A percentile compares a stretch with the other conserved stretches of the same genome.
Evolutionary conservation across 169 alveolate genomes (phyloP).

Genomic region (Plasmodium blacklocki): DNA sequence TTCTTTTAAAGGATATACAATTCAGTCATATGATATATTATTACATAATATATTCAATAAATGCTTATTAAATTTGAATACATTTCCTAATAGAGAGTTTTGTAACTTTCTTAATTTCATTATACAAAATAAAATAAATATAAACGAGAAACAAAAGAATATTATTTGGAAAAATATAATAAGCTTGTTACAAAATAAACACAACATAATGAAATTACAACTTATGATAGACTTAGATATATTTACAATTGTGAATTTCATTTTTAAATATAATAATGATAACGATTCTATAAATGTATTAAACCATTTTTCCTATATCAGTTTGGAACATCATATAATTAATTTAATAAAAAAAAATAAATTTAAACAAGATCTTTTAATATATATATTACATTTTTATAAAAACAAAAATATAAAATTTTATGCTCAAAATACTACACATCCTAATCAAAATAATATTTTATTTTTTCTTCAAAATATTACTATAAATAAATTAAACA

Average conservation of each 20-base stretch:
- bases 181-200: conserved; percentile 15
- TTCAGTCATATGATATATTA: conserved; percentile 6
- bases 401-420: conserved; percentile 4
- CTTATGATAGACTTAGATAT: conserved; percentile 67
- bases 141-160: conserved; percentile 11
- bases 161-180: conserved; percentile 8
- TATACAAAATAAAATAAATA: conserved; percentile 39
- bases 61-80: conserved; percentile 15
- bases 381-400: conserved; percentile 55
- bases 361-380: conserved; percentile 24
- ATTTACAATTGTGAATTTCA: conserved; percentile 63
- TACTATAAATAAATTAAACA: conserved; percentile 12
- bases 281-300: conserved; percentile 3
- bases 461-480: conserved; percentile 18
- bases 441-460: background rate
- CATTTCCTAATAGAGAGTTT: conserved; percentile 63
- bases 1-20: background rate
- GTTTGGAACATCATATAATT: conserved; percentile 22
- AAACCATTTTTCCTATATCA: background rate
- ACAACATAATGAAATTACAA: conserved; percentile 6
- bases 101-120: conserved; percentile 71
- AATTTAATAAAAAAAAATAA: conserved; percentile 54
- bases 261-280: conserved; percentile 30
- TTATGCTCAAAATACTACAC: background rate
- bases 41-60: conserved; percentile 32